These are phyloP conservation scores for Metschnikowia arizonensis DNA, from an alignment of 805 yeast species.

Conservation along the genomic window DNA sequence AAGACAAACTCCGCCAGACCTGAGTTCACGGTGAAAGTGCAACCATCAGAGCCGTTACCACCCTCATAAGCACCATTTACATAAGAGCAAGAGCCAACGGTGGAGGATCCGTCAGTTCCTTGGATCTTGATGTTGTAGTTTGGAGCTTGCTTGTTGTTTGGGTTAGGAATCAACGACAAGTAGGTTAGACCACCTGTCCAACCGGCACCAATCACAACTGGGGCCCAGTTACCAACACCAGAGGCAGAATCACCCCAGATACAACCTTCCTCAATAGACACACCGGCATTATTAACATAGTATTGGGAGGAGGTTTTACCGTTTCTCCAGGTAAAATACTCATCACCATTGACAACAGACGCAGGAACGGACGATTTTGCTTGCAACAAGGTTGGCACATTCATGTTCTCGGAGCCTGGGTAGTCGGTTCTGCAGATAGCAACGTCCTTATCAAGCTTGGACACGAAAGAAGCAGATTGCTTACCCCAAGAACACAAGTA, in stretches of 20 bases:
- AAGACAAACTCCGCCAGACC: conserved; percentile 19
- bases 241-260: conserved; percentile 61
- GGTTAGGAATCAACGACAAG: conserved; percentile 73
- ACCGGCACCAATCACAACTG: conserved; percentile 76
- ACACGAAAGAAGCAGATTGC: conserved; percentile 50
- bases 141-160: conserved; percentile 51
- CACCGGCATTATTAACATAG: conserved; percentile 76
- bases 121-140: conserved; percentile 43
- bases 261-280: conserved; percentile 64
- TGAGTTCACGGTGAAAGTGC: conserved; percentile 18
- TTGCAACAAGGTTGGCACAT: conserved; percentile 60
- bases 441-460: conserved; percentile 48
- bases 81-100: conserved; percentile 18
- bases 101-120: conserved; percentile 19
- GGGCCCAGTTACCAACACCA: conserved; percentile 77
- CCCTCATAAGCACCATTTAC: conserved; percentile 17
- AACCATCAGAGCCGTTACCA: conserved; percentile 20
- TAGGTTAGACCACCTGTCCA: conserved; percentile 55
- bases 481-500: conserved; percentile 66
- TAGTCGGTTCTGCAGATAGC: conserved; percentile 76
- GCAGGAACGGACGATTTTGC: conserved; percentile 47
- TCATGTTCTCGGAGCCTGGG: conserved; percentile 82
- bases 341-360: conserved; percentile 56
- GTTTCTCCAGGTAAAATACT: conserved; percentile 55
- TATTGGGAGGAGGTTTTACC: conserved; percentile 65